Evolutionary conservation across 2,329 filamentous ascomycete species (phyloP).

Genomic region (Aureobasidium sp.): DNA sequence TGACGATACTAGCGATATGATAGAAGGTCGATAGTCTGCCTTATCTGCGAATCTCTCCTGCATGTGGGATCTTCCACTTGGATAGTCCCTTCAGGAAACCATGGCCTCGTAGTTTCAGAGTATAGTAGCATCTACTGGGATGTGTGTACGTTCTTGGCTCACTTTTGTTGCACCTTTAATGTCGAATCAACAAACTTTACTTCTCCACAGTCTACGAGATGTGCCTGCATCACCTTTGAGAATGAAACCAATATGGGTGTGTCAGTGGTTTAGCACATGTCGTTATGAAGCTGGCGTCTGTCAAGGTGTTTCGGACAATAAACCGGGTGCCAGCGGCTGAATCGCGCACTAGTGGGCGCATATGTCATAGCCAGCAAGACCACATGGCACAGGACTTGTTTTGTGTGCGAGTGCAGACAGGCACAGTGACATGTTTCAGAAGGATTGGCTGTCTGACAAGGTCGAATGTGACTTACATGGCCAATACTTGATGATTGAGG

Average conservation of each 20-base stretch:
- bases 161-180: background rate
- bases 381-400: constrained; percentile 4
- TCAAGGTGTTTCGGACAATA: constrained; percentile 1
- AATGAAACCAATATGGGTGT: background rate
- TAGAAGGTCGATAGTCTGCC: no score
- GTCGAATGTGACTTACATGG: background rate
- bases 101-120: no score
- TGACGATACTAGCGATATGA: no score
- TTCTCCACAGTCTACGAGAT: no score
- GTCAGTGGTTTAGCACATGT: background rate
- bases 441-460: background rate
- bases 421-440: constrained; percentile 4
- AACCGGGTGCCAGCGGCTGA: constrained; percentile 3
- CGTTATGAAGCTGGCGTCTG: background rate
- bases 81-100: no score
- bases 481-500: background rate
- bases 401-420: background rate
- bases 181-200: background rate
- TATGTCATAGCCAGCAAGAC: background rate
- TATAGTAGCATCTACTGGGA: no score
- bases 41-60: no score
- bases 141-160: background rate
- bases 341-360: background rate
- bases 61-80: no score
- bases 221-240: no score